Evolutionary conservation across 495 filamentous ascomycete species (phyloP), one percentile per base, ranked within the genome.

Genomic region (Clavariopsis aquatica): DNA sequence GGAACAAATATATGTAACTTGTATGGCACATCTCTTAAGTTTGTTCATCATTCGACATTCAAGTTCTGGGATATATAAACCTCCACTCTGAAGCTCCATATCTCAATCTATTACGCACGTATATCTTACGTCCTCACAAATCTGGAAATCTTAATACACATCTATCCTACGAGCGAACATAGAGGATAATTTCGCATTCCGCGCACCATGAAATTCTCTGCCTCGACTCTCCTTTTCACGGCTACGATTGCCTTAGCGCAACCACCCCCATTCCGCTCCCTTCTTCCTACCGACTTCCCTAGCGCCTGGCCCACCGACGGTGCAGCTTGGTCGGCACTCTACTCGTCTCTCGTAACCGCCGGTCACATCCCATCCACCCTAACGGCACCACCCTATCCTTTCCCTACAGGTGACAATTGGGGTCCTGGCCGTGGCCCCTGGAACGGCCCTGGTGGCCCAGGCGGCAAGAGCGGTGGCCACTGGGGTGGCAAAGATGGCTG

Each of bases 401-500:
- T 31, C n/a, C 31, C 3, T 0, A 19, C 49, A 24, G 61, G 7
- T 31, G 51, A 26, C 26, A 27, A 19, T 13, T 62, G 47, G 19
- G 64, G 65, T n/a, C 58, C 65, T 19, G 58, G 59, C 15, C 31
- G 22, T 34, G 65, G 65, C 12, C 65, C 65, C 43, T 68, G 57
- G 46, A 55, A 43, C 27, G 52, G 43, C 1, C 56, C 54, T n/a
- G 55, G 51, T n/a, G 55, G 51, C 28, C 63, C 63, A 17, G 49
- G 49, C 24, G 24, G 34, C 20, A 24, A 6, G 12, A 34, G 36
- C 1, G 31, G 29, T 4, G 51, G 51, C 10, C 59, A 28, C 20
- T 64, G 52, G 53, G 60, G 60, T 36, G 55, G 57, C 49, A 5
- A 36, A 38, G 3, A 7, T 24, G 52, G 61, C 49, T 47, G 23